Conservation (phyloP, 495 filamentous ascomycete genomes). For the Penicillium coffeae region DNA sequence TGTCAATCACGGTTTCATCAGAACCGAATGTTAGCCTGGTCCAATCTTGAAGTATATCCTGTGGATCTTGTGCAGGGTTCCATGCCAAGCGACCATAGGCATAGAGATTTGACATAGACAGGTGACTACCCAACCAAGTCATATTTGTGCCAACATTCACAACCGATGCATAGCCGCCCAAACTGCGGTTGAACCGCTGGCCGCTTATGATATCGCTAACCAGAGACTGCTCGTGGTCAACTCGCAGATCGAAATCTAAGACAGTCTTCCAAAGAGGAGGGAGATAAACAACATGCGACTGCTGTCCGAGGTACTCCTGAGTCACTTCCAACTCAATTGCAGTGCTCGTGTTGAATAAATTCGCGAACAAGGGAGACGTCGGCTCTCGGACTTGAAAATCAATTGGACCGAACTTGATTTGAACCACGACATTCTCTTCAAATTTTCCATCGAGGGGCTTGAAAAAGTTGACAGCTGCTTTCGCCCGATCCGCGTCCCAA, state of each 20-base stretch:
- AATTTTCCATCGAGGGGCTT: conserved; percentile 61
- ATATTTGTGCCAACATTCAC: conserved; percentile 65
- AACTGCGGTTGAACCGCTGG: conserved; percentile 52
- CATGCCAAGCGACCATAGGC: conserved; percentile 65
- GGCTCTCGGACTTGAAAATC: conserved; percentile 76
- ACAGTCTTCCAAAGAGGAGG: conserved; percentile 65
- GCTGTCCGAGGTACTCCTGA: conserved; percentile 71
- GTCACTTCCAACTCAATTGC: conserved; percentile 65
- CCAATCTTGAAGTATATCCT: conserved; percentile 59
- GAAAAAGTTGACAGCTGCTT: conserved; percentile 66
- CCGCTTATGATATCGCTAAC: conserved; percentile 58
- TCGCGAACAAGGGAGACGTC: conserved; percentile 63
- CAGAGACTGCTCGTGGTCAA: conserved; percentile 50
- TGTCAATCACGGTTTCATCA: conserved; percentile 49
- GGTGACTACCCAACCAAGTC: conserved; percentile 65
- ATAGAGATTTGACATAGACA: conserved; percentile 70
- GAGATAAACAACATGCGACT: conserved; percentile 64
- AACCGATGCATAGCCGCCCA: conserved; percentile 62
- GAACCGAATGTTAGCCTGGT: conserved; percentile 60
- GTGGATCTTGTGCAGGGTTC: conserved; percentile 47
- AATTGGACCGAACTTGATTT: conserved; percentile 72
- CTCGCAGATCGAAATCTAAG: conserved; percentile 61
- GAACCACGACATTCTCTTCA: conserved; percentile 65
- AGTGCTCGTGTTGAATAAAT: conserved; percentile 52
- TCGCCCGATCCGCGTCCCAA: conserved; percentile 66